A percentile compares a stretch with the other conserved stretches of the same genome.
phyloP scores from a whole-genome alignment of 2,329 filamentous ascomycete genomes.

The Neofusicoccum cordaticola region DNA sequence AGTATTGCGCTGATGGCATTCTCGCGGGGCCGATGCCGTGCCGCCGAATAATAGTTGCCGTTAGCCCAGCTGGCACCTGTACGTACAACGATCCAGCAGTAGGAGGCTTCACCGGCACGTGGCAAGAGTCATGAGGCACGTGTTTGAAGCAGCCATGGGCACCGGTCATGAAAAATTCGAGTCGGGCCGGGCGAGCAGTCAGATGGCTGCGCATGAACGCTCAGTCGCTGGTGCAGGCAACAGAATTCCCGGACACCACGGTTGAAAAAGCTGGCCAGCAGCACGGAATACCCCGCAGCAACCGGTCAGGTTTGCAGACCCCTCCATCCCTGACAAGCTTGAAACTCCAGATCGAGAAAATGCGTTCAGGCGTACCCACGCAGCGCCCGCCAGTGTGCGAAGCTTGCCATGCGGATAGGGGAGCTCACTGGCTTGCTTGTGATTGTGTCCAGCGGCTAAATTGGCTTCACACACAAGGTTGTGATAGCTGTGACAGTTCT shows the following conservation, averaged over 20 bases:
- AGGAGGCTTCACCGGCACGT: background rate
- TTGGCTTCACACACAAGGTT: background rate
- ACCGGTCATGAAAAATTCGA: background rate
- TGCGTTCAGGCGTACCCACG: background rate
- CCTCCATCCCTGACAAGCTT: conserved; percentile 7
- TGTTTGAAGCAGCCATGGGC: background rate
- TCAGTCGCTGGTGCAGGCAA: background rate
- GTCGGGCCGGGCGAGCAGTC: background rate
- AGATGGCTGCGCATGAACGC: background rate
- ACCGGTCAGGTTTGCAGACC: conserved; percentile 3
- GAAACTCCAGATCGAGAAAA: conserved; percentile 8
- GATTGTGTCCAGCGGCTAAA: background rate
- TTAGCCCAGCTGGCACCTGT: background rate
- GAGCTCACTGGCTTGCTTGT: background rate
- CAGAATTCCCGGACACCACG: conserved; percentile 8
- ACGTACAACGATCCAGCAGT: background rate
- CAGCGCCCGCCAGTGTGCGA: background rate
- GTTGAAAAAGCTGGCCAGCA: background rate
- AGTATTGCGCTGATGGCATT: background rate
- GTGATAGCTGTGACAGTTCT: background rate
- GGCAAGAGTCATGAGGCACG: background rate
- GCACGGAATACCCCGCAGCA: conserved; percentile 5
- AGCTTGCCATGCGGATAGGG: background rate
- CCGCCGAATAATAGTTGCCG: background rate
- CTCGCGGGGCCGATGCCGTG: background rate